These are phyloP conservation scores for Neurospora sp. DNA, from an alignment of 2,329 filamentous ascomycete genomes.

Conservation along the genomic window DNA sequence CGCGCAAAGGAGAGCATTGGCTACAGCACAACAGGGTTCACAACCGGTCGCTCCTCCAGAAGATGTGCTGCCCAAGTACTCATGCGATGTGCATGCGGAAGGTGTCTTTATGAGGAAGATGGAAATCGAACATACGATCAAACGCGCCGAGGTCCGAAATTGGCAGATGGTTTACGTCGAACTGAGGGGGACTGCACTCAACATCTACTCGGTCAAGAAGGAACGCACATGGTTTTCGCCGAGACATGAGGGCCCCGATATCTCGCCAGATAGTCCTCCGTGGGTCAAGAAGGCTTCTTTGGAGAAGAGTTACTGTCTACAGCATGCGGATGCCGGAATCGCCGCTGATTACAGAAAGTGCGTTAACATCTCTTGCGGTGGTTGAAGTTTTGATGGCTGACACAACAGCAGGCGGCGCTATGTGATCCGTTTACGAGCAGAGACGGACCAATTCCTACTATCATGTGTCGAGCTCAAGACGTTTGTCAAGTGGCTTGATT, in stretches of 20 bases:
- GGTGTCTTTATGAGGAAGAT: constrained; percentile 52
- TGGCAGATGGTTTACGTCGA: constrained; percentile 55
- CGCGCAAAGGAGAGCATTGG: constrained; percentile 15
- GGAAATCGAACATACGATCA: constrained; percentile 56
- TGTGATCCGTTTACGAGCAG: constrained; percentile 61
- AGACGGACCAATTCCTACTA: constrained; percentile 64
- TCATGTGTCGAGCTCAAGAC: constrained; percentile 54
- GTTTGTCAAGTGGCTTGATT: constrained; percentile 60
- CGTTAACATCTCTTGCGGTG: constrained; percentile 19
- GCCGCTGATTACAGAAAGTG: constrained; percentile 64
- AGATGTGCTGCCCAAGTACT: constrained; percentile 45
- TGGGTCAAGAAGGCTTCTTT: constrained; percentile 45
- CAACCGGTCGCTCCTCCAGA: constrained; percentile 15
- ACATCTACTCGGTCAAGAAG: constrained; percentile 53
- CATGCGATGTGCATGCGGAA: constrained; percentile 44
- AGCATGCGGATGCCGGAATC: constrained; percentile 66
- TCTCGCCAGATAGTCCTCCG: constrained; percentile 38
- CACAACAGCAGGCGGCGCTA: constrained; percentile 40
- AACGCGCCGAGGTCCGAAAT: constrained; percentile 49
- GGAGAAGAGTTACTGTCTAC: constrained; percentile 58
- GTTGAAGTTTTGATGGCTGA: constrained; percentile 7
- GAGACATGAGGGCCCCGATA: constrained; percentile 34
- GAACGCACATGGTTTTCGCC: constrained; percentile 40
- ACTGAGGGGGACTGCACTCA: constrained; percentile 58
- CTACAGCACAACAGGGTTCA: constrained; percentile 6